These are phyloP conservation scores for Dictyostelium intermedium DNA, from an alignment of 78 protist species.

Conservation along the genomic window DNA sequence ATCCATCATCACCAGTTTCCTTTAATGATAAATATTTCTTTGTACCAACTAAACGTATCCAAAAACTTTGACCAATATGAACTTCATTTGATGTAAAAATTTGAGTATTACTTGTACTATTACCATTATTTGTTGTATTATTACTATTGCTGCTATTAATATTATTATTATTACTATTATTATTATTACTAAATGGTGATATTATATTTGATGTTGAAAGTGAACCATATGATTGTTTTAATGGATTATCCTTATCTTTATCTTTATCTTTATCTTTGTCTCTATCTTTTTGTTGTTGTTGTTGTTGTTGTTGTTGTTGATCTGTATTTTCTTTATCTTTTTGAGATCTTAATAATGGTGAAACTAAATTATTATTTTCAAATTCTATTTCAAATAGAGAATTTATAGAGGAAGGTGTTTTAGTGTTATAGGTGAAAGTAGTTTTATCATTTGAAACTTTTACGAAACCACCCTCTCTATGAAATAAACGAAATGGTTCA, in stretches of 20 bases:
- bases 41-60: slow-evolving; percentile 51
- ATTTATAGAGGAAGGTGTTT: slow-evolving; percentile 49
- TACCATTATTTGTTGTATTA: background rate
- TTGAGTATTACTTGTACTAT: background rate
- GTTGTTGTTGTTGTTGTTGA: background rate
- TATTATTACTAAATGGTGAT: background rate
- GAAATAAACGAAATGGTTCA: slow-evolving; percentile 75
- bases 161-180: background rate
- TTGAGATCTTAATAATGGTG: slow-evolving; percentile 1
- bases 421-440: slow-evolving; percentile 55
- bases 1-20: background rate
- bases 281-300: background rate
- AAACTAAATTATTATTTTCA: background rate
- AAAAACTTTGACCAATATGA: slow-evolving; percentile 41
- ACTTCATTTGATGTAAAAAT: slow-evolving; percentile 2
- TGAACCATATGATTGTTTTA: background rate
- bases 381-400: slow-evolving; percentile 64
- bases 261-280: background rate
- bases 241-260: background rate
- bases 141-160: background rate
- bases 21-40: slow-evolving; percentile 41
- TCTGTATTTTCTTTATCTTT: background rate
- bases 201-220: background rate
- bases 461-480: slow-evolving; percentile 69
- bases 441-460: slow-evolving; percentile 32